A percentile compares a stretch with the other conserved stretches of the same genome.
Evolutionary conservation across 75 land plant genomes (phyloP).

Genomic region (Isoetes taiwanensis): DNA sequence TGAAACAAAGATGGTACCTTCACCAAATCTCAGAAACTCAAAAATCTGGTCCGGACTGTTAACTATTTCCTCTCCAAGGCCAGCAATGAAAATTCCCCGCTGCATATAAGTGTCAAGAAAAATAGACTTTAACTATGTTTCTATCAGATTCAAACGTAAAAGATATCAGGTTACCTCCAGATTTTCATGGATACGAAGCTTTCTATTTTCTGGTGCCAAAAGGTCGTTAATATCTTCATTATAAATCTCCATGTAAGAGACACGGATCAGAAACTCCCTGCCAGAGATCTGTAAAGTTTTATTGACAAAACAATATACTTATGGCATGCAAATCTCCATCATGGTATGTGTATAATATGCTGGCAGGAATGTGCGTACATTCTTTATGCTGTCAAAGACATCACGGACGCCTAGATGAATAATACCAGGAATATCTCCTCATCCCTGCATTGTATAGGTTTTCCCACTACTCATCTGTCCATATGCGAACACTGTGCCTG

Average conservation of each 20-base stretch:
- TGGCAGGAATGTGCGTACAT: too few relatives aligned
- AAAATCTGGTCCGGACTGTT: slow-evolving; percentile 71
- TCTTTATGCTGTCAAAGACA: slow-evolving; percentile 43
- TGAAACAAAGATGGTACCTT: slow-evolving; percentile 46
- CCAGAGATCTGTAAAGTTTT: slow-evolving; percentile 41
- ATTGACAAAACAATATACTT: too few relatives aligned
- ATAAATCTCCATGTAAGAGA: slow-evolving; percentile 98
- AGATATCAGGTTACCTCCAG: slow-evolving; percentile 71
- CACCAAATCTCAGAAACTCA: slow-evolving; percentile 62
- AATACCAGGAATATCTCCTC: slow-evolving; percentile 55
- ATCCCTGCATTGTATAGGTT: slow-evolving; percentile 95
- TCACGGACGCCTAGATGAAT: slow-evolving; percentile 63
- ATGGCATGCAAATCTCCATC: too few relatives aligned
- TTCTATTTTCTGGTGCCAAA: slow-evolving; percentile 58
- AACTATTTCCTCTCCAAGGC: slow-evolving; percentile 89
- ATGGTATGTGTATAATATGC: too few relatives aligned
- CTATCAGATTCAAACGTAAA: neutral
- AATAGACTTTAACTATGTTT: neutral
- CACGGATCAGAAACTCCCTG: slow-evolving; percentile 85
- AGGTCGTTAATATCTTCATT: slow-evolving; percentile 98
- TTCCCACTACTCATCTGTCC: slow-evolving; percentile 99
- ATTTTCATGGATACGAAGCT: slow-evolving; percentile 85
- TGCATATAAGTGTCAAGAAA: slow-evolving; percentile 18
- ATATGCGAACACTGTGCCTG: slow-evolving; percentile 97
- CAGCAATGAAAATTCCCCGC: slow-evolving; percentile 92